Evolutionary conservation across 2,329 filamentous ascomycete species (phyloP).

Genomic region (Trichoderma sp.): DNA sequence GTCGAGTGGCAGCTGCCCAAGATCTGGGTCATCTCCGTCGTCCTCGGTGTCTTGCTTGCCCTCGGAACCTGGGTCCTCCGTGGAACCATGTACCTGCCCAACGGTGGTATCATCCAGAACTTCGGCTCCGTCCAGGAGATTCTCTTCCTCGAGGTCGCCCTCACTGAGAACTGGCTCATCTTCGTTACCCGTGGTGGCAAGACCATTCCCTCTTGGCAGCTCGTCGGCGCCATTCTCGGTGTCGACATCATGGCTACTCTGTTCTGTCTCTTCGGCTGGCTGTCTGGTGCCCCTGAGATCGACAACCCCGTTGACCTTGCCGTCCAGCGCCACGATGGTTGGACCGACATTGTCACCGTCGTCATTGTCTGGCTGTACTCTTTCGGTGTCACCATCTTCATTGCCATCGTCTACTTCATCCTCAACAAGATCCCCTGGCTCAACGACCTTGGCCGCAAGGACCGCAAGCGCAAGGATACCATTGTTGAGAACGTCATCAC

Average conservation of each 20-base stretch:
- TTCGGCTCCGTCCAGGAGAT: constrained; percentile 79
- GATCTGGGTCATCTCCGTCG: constrained; percentile 87
- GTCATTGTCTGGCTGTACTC: constrained; percentile 91
- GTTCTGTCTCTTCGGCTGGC: constrained; percentile 84
- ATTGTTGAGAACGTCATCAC: constrained; percentile 19
- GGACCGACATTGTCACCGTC: constrained; percentile 77
- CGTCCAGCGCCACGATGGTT: constrained; percentile 29
- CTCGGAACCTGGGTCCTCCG: constrained; percentile 85
- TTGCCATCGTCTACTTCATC: constrained; percentile 72
- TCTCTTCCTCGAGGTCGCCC: constrained; percentile 84
- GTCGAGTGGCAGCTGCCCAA: constrained; percentile 96
- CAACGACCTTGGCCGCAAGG: constrained; percentile 89
- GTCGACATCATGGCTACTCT: constrained; percentile 83
- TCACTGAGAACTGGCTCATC: constrained; percentile 95
- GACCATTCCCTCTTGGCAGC: constrained; percentile 85
- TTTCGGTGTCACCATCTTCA: constrained; percentile 82
- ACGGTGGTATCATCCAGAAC: constrained; percentile 87
- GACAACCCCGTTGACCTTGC: constrained; percentile 10
- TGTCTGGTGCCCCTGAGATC: constrained; percentile 47
- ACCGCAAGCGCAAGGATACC: constrained; percentile 63
- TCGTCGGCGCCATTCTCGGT: constrained; percentile 71
- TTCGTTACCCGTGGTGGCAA: constrained; percentile 93
- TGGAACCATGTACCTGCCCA: constrained; percentile 74
- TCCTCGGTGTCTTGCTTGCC: constrained; percentile 78
- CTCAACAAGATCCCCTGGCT: constrained; percentile 78